These are phyloP conservation scores for Phaseolus coccineus DNA, from an alignment of 331 rosid genomes.

Conservation along the genomic window DNA sequence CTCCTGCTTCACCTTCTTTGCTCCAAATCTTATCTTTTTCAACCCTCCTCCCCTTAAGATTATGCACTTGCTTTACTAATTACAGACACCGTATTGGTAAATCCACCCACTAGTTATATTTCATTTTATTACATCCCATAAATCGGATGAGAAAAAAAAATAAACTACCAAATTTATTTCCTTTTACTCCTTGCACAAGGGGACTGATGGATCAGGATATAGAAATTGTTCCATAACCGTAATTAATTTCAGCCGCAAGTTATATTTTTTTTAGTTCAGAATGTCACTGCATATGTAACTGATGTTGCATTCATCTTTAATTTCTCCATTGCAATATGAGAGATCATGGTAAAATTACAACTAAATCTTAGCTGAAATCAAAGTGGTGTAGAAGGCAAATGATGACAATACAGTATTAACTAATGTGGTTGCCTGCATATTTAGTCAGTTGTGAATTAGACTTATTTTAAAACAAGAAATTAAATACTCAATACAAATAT, in stretches of 20 bases:
- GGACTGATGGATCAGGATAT: neutral
- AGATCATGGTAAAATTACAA: too few relatives aligned
- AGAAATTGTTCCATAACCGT: too few relatives aligned
- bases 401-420: neutral
- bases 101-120: neutral
- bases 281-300: neutral
- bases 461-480: neutral
- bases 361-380: neutral
- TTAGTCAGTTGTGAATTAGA: neutral
- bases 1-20: neutral
- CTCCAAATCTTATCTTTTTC: neutral
- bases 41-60: neutral
- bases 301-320: too few relatives aligned
- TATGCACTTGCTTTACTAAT: neutral
- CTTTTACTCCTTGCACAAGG: neutral
- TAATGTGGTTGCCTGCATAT: neutral
- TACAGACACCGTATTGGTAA: neutral
- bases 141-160: neutral
- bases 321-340: too few relatives aligned
- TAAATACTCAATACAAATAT: too few relatives aligned
- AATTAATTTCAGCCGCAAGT: too few relatives aligned
- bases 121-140: neutral
- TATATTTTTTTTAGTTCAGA: neutral
- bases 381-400: neutral
- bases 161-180: neutral